Conservation (phyloP, 345 rosid genomes). For the Kandelia obovata region DNA sequence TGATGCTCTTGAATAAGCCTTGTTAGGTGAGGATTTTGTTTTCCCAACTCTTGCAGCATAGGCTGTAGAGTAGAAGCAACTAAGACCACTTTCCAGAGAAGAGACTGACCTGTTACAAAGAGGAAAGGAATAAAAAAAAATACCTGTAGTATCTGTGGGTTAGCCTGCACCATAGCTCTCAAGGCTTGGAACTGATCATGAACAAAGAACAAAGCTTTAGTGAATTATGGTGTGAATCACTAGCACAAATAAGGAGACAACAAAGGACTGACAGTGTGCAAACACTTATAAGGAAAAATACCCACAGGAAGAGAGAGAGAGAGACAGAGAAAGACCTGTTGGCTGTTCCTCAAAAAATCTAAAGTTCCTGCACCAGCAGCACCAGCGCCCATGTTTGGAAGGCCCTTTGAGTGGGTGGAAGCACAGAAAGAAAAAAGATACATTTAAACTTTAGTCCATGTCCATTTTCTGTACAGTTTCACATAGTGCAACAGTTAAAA, state of each 20-base stretch:
- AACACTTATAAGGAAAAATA: not conserved
- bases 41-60: slow-evolving; percentile 80
- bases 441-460: not conserved
- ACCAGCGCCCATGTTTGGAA: slow-evolving; percentile 64
- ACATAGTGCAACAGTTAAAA: slow-evolving; percentile 7
- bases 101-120: not conserved
- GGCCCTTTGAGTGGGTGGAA: slow-evolving; percentile 42
- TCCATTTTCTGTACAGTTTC: not conserved
- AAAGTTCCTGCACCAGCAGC: slow-evolving; percentile 65
- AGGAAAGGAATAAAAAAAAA: not conserved
- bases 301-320: not conserved
- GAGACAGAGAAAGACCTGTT: slow-evolving; percentile 38
- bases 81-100: not conserved
- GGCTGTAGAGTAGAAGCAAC: slow-evolving; percentile 43
- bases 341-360: slow-evolving; percentile 75
- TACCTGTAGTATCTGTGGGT: slow-evolving; percentile 74
- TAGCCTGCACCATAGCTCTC: slow-evolving; percentile 66
- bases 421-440: not conserved
- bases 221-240: not conserved
- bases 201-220: slow-evolving; percentile 3
- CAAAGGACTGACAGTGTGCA: too few species aligned
- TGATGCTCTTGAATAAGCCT: slow-evolving; percentile 75
- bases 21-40: slow-evolving; percentile 70
- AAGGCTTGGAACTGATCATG: slow-evolving; percentile 64
- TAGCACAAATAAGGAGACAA: not conserved